Base-by-base conservation (phyloP, 371 early-diverging fungal species). In the Nematocida parisii region DNA sequence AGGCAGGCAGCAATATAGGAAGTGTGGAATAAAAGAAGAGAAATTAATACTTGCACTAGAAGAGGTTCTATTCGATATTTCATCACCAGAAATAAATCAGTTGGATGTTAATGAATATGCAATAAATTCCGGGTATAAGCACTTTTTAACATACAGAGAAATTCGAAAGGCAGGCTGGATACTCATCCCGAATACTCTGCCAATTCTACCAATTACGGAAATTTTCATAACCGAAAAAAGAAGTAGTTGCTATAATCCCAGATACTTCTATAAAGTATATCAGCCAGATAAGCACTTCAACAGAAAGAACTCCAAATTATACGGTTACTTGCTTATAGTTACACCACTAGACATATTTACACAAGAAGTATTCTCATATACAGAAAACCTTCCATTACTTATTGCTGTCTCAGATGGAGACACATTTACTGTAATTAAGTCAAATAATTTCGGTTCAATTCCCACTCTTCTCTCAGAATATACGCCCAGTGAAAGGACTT, bases 221-320 rank as follows among this genome's bases (percentile, higher is more conserved):
- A 33, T 33, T 33, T 33, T 33, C 33, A 33, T 33, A 33, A 33
- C 33, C 33, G 33, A 33, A 33, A 33, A 33, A 33, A 33, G 33
- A 33, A 33, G 2, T 33, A 33, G 33, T 33, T 33, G 33, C 33
- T 33, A 33, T 33, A 33, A 27, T 27, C 4, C 27, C 18, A 46
- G 20, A 18, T 66, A 75, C 52, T 11, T 66, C 13, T 75, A 75
- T 54, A 44, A 50, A 33, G 5, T 75, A n/a, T 62, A 62, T 33
- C 6, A 39, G 9, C 75, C 75, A 46, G 62, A 75, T 62, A 75
- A 75, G 67, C 7, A 75, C 39, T 75, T 66, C 27, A 64, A 64
- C 52, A 52, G 75, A 56, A 75, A 75, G 20, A 75, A 5, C 33
- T 24, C 46, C 11, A 15, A 24, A 33, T 9, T 11, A 7, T 11